Evolutionary conservation across 2,329 filamentous ascomycete species (phyloP).

Genomic region (Mycosphaerella arachidis): DNA sequence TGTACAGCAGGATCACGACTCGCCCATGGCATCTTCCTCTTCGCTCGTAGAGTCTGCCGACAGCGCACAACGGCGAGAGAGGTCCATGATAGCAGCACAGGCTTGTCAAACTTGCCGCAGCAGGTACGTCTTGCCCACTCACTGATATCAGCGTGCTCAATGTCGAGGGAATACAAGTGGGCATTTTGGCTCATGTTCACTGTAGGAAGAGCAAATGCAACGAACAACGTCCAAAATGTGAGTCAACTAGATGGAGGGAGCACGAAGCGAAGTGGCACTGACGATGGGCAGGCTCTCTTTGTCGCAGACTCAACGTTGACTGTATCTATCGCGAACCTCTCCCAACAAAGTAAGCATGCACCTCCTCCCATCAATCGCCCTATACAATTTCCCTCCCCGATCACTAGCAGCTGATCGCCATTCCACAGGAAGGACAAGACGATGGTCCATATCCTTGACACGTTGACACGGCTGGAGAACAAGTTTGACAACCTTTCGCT

Average conservation of each 20-base stretch:
- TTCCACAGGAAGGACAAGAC: constrained; percentile 58
- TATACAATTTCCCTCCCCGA: neutral
- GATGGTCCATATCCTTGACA: constrained; percentile 56
- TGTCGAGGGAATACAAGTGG: too few relatives aligned
- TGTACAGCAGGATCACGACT: neutral
- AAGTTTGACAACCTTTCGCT: constrained; percentile 49
- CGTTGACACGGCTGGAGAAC: constrained; percentile 51
- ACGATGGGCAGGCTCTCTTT: constrained; percentile 42
- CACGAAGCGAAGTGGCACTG: neutral
- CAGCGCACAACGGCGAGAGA: constrained; percentile 37
- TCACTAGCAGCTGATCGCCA: neutral
- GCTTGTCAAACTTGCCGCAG: constrained; percentile 57
- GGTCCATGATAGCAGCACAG: constrained; percentile 50
- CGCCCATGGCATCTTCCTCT: constrained; percentile 14
- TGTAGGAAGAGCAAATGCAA: constrained; percentile 61
- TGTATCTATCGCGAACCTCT: constrained; percentile 59
- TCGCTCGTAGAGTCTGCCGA: constrained; percentile 13
- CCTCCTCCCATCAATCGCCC: neutral
- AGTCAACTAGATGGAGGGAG: neutral
- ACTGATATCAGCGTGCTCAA: neutral
- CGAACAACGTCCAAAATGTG: constrained; percentile 57
- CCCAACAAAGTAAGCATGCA: constrained; percentile 56
- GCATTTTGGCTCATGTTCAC: neutral
- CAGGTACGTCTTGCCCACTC: constrained; percentile 19
- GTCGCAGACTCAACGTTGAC: constrained; percentile 53